Base-by-base conservation (phyloP, 768 basidiomycete genomes). In the Pulveroboletus sp. region DNA sequence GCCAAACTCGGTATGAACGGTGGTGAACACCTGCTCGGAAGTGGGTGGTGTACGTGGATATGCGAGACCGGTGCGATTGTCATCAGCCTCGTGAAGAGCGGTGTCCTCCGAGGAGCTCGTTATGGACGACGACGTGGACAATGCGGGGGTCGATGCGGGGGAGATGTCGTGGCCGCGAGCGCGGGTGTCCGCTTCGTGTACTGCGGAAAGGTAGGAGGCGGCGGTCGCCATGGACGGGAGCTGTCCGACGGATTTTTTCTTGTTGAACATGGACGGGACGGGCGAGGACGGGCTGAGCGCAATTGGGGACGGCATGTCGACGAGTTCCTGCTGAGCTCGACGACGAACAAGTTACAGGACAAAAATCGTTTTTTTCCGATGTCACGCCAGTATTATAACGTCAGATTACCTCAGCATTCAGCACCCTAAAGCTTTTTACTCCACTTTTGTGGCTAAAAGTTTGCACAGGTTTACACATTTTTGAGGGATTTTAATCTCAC, bases 1-100 rank as follows among this genome's bases (percentile, higher is more conserved):
- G 1, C 94, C 94, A 64, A 94, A 97, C 71, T 97, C 94, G 21
- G 88, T 79, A 71, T 98, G 90, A 34, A 87, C 77, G 12, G 87
- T 89, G 34, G 71, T 77, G 65, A 87, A 89, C 24, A 84, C 75
- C 61, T 91, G 85, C 62, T 87, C 84, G 0, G 88, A 91, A 32
- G 85, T 90, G 1, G 90, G 90, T 2, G 90, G 83, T n/a, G 69
- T 71, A 40, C 70, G 60, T 16, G 87, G 87, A 45, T 80, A 73
- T 8, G 79, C 66, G 38, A 90, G 78, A 8, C 79, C 80, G 48
- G 85, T 79, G 56, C 73, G 72, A 56, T 76, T 73, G 43, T 69
- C 63, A 25, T 85, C 79, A 23, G 68, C 57, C 47, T 84, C 85
- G 57, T 78, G 71, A 29, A 87, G 66, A 7, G 83, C 70, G 19